Conservation (phyloP, 1,284 basidiomycete genomes). For the Ustilago xerochloae region DNA sequence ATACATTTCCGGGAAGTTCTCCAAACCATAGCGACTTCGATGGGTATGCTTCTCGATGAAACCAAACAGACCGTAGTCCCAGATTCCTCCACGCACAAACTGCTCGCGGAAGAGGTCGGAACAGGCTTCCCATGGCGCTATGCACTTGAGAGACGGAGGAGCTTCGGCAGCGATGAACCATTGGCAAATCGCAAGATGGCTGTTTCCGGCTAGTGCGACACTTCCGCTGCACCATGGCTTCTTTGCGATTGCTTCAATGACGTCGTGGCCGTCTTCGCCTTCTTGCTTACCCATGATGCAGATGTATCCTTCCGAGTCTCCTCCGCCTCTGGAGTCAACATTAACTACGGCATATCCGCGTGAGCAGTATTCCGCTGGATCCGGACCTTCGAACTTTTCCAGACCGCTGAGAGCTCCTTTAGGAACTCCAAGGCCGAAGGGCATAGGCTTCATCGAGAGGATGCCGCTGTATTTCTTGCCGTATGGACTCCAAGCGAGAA, state of each 20-base stretch:
- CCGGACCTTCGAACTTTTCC: conserved; percentile 60
- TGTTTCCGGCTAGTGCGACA: conserved; percentile 6
- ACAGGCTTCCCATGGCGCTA: conserved; percentile 18
- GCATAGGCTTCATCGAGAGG: conserved; percentile 13
- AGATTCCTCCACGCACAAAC: no score
- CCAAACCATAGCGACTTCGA: no score
- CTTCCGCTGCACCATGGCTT: conserved; percentile 15
- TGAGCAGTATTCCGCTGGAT: conserved; percentile 59
- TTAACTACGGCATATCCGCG: conserved; percentile 59
- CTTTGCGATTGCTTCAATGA: conserved; percentile 7
- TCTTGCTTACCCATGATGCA: conserved; percentile 7
- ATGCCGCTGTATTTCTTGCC: conserved; percentile 39
- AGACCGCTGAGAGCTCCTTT: conserved; percentile 43
- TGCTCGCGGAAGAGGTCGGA: no score
- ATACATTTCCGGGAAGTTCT: no score
- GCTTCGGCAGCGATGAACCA: conserved; percentile 6
- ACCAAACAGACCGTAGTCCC: no score
- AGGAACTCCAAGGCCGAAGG: conserved; percentile 26
- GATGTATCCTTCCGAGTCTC: conserved; percentile 44
- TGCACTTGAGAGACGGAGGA: conserved; percentile 1
- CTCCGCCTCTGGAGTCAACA: conserved; percentile 50
- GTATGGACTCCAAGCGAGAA: conserved; percentile 58
- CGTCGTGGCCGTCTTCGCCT: conserved; percentile 6
- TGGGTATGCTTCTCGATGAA: no score
- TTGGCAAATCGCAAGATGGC: conserved; percentile 16